Conservation (phyloP, 768 basidiomycete species). For the Steccherinum ochraceum region DNA sequence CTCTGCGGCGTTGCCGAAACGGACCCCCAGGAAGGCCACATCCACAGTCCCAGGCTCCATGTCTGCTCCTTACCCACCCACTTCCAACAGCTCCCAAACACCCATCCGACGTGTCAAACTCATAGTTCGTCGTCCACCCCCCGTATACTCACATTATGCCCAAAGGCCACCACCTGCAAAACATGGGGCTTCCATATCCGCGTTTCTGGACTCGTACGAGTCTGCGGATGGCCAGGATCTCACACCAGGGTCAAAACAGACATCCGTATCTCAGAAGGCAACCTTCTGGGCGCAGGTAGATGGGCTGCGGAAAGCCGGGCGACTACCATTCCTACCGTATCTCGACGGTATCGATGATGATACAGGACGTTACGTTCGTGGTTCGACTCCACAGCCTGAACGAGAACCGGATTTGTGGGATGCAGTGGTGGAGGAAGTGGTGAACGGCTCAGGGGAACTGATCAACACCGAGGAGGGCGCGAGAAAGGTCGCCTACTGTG, state of each 20-base stretch:
- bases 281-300: constrained; percentile 37
- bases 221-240: constrained; percentile 46
- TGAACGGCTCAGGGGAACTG: constrained; percentile 21
- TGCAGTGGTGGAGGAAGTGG: constrained; percentile 43
- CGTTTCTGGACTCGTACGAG: constrained; percentile 59
- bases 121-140: constrained; percentile 60
- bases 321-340: constrained; percentile 31
- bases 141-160: constrained; percentile 53
- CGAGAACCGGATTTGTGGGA: constrained; percentile 51
- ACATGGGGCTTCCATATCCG: constrained; percentile 46
- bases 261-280: constrained; percentile 37
- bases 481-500: constrained; percentile 51
- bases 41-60: not conserved
- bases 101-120: constrained; percentile 59
- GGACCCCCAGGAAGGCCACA: not conserved
- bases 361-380: constrained; percentile 1
- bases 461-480: constrained; percentile 38
- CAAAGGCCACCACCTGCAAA: constrained; percentile 55
- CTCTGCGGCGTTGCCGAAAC: no score
- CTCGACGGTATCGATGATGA: constrained; percentile 20
- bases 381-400: constrained; percentile 4
- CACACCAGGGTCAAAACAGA: constrained; percentile 30
- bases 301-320: constrained; percentile 39
- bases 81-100: constrained; percentile 21
- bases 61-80: no score